Evolutionary conservation across 192 early-diverging fungal species (phyloP).

Genomic region (Mortierella claussenii): DNA sequence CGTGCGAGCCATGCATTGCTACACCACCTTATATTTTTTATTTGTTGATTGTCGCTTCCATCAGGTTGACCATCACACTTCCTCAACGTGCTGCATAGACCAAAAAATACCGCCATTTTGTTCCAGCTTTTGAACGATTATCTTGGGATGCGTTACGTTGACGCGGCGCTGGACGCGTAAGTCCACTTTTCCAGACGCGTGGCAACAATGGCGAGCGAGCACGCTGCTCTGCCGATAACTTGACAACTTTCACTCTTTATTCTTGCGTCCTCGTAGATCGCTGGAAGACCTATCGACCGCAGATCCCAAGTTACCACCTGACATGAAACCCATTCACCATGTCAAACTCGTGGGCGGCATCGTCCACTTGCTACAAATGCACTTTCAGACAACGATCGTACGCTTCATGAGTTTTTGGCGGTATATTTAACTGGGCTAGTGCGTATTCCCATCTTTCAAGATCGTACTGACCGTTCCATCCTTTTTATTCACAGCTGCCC

Average conservation of each 20-base stretch:
- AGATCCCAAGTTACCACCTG: conserved; percentile 72
- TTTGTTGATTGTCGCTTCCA: too few species aligned
- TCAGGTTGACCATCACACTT: too few species aligned
- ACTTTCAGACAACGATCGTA: conserved; percentile 83
- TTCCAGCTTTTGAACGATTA: conserved; percentile 82
- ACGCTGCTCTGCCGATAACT: too few species aligned
- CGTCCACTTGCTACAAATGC: conserved; percentile 80
- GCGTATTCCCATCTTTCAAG: too few species aligned
- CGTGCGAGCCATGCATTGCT: too few species aligned
- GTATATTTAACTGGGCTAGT: too few species aligned
- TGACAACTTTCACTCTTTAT: too few species aligned
- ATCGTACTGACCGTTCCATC: too few species aligned
- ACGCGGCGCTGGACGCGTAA: conserved; percentile 82
- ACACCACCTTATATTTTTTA: too few species aligned
- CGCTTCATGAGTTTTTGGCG: conserved; percentile 25
- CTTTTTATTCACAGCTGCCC: too few species aligned
- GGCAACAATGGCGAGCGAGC: too few species aligned
- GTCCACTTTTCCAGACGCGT: conserved; percentile 1
- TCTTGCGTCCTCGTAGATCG: conserved; percentile 50
- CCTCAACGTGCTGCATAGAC: conserved; percentile 41
- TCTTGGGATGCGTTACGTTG: conserved; percentile 86
- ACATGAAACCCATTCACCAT: conserved; percentile 68
- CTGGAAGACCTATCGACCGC: conserved; percentile 71
- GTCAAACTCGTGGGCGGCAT: conserved; percentile 76
- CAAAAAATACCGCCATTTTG: conserved; percentile 71